Conservation (phyloP, 805 yeast genomes). For the Nakazawaea ernobii region DNA sequence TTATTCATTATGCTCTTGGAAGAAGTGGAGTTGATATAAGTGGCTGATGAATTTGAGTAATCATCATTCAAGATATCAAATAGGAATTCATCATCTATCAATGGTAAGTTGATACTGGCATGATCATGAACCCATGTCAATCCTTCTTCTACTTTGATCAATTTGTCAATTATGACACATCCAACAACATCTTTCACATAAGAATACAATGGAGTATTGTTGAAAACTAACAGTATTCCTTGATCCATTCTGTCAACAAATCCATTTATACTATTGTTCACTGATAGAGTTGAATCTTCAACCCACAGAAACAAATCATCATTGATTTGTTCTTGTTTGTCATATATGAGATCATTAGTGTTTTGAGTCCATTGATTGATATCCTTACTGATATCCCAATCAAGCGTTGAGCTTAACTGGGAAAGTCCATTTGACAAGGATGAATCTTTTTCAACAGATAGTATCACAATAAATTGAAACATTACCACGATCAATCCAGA, state of each 20-base stretch:
- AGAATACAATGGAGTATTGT: constrained; percentile 56
- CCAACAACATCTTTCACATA: constrained; percentile 66
- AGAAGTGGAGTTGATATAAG: no score
- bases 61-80: background rate
- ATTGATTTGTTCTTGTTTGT: constrained; percentile 51
- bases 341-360: constrained; percentile 49
- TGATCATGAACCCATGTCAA: constrained; percentile 72
- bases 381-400: constrained; percentile 25
- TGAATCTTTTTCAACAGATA: background rate
- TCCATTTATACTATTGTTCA: constrained; percentile 54
- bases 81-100: constrained; percentile 29
- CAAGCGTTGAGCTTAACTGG: background rate
- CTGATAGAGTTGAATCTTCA: constrained; percentile 44
- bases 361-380: constrained; percentile 43
- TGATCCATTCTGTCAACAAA: constrained; percentile 56
- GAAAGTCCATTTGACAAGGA: background rate
- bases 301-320: constrained; percentile 63
- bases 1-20: no score
- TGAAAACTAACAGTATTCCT: constrained; percentile 55
- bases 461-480: constrained; percentile 48
- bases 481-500: constrained; percentile 50
- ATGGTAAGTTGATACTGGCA: constrained; percentile 54
- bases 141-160: constrained; percentile 61
- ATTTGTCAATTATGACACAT: constrained; percentile 74
- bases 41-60: constrained; percentile 9